Percentiles rank a stretch among this genome's conserved stretches.
Conservation (phyloP, 1,139 yeast genomes). For the Blastobotrys buckinghamii region DNA sequence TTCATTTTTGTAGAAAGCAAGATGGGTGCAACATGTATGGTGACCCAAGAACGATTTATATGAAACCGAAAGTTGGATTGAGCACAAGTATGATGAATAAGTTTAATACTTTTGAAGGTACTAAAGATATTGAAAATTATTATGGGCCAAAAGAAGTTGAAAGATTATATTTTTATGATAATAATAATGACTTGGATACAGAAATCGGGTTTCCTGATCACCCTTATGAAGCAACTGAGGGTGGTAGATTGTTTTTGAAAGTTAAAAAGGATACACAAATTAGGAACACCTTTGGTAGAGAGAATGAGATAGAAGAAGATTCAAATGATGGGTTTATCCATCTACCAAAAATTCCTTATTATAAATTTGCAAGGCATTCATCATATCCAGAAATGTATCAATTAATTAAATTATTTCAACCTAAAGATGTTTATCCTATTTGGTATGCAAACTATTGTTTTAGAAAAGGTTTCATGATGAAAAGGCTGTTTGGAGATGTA, state of each 20-base stretch:
- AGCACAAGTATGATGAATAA: neutral
- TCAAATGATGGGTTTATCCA: neutral
- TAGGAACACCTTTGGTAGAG: neutral
- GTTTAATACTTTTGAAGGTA: neutral
- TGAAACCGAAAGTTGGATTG: neutral
- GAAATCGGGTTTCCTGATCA: neutral
- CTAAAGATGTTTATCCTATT: conserved; percentile 35
- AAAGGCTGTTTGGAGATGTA: conserved; percentile 41
- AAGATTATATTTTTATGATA: neutral
- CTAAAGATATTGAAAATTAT: too few species aligned
- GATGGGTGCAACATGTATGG: neutral
- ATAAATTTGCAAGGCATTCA: conserved; percentile 51
- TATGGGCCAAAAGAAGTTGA: too few species aligned
- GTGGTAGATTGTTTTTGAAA: neutral
- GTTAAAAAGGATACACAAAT: neutral
- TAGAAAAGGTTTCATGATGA: conserved; percentile 33
- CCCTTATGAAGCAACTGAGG: neutral
- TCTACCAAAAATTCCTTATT: conserved; percentile 27
- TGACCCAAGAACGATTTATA: conserved; percentile 24
- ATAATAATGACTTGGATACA: neutral
- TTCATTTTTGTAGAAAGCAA: conserved; percentile 2
- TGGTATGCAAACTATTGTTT: neutral
- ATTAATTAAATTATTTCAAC: conserved; percentile 38
- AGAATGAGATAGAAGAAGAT: neutral
- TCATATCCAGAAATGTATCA: conserved; percentile 43